Evolutionary conservation across 306 rosid species (phyloP).

Genomic region (Quercus berberidifolia): DNA sequence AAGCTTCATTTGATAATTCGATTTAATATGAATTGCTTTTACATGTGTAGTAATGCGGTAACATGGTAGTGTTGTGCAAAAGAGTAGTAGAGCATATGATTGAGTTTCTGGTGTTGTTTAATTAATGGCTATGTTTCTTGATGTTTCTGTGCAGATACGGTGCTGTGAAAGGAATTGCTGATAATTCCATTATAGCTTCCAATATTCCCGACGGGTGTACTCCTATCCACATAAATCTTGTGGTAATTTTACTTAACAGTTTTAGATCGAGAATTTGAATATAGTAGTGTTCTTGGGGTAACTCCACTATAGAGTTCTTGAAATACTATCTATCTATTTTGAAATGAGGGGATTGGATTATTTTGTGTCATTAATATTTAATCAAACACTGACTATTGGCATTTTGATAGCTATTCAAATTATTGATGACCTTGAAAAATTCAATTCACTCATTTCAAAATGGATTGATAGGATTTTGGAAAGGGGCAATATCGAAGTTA

Average conservation of each 20-base stretch:
- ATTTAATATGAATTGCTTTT: neutral
- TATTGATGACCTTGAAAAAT: too few species aligned
- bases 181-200: constrained; percentile 37
- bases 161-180: constrained; percentile 42
- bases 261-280: neutral
- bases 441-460: too few species aligned
- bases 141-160: constrained; percentile 58
- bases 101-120: neutral
- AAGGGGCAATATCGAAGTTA: neutral
- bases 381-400: too few species aligned
- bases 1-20: neutral
- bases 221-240: constrained; percentile 87
- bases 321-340: too few species aligned
- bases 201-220: constrained; percentile 61
- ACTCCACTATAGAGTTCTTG: too few species aligned
- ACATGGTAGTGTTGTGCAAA: too few species aligned
- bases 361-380: too few species aligned
- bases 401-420: too few species aligned
- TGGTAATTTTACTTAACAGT: constrained; percentile 45
- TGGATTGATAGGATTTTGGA: too few species aligned
- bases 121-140: neutral
- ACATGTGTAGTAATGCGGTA: neutral
- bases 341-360: too few species aligned
- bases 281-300: too few species aligned
- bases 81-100: neutral